A percentile compares a stretch with the other conserved stretches of the same genome.
Conservation (phyloP, 495 filamentous ascomycete genomes). For the Penicillium tannophilum region DNA sequence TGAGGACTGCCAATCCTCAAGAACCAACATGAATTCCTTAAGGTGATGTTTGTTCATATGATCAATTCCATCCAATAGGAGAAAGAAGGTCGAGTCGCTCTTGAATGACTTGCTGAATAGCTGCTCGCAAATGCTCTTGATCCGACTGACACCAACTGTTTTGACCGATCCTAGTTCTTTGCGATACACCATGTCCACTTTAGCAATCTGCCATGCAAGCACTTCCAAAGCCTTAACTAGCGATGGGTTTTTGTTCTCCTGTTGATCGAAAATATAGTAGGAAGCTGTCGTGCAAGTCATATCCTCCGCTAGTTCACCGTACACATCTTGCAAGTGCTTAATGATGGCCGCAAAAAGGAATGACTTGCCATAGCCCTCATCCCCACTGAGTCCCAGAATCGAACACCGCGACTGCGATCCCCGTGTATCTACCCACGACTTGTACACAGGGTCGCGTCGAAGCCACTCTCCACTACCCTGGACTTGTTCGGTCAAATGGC, state of each 20-base stretch:
- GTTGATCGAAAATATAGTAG: slow-evolving; percentile 19
- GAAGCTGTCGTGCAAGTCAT: slow-evolving; percentile 17
- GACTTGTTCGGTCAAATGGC: slow-evolving; percentile 12
- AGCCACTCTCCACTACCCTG: slow-evolving; percentile 22
- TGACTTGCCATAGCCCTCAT: slow-evolving; percentile 24
- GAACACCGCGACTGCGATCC: slow-evolving; percentile 1
- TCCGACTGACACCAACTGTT: slow-evolving; percentile 9
- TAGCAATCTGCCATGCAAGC: slow-evolving; percentile 23
- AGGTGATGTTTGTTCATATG: slow-evolving; percentile 13
- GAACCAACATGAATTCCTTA: slow-evolving; percentile 13
- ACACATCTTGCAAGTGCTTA: slow-evolving; percentile 9
- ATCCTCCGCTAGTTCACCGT: slow-evolving; percentile 7
- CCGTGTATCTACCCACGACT: background rate
- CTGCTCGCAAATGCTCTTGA: slow-evolving; percentile 10
- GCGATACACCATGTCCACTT: slow-evolving; percentile 20
- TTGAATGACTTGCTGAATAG: slow-evolving; percentile 24
- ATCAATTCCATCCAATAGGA: slow-evolving; percentile 20
- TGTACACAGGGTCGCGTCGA: slow-evolving; percentile 11
- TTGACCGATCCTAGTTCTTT: slow-evolving; percentile 18
- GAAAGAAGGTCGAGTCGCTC: slow-evolving; percentile 21
- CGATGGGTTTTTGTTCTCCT: slow-evolving; percentile 8
- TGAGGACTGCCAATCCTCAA: slow-evolving; percentile 7
- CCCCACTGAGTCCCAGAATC: slow-evolving; percentile 18
- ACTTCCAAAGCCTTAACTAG: slow-evolving; percentile 18
- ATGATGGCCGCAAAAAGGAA: slow-evolving; percentile 21